A percentile compares a stretch with the other conserved stretches of the same genome.
phyloP scores from a whole-genome alignment of 1,139 yeast species.

The Sugiyamaella sp. region DNA sequence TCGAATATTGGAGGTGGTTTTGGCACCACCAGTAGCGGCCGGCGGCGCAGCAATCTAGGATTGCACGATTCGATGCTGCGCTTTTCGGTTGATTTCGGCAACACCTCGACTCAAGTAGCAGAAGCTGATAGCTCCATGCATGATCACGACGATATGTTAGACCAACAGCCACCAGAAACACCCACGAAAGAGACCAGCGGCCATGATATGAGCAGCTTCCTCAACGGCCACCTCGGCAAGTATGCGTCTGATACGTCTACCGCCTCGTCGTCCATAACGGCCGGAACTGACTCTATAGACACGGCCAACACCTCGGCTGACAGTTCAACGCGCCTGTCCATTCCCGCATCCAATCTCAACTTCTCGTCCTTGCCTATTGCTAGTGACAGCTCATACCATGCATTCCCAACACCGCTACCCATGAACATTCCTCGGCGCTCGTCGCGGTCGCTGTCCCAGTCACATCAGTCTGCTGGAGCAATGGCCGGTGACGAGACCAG shows the following conservation, averaged over 20 bases:
- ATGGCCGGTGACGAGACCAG: constrained; percentile 14
- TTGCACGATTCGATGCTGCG: constrained; percentile 33
- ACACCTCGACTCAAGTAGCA: constrained; percentile 25
- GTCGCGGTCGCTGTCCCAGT: too few relatives aligned
- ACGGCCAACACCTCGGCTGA: constrained; percentile 2
- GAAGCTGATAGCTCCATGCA: constrained; percentile 23
- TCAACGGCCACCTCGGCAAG: not conserved
- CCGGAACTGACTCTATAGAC: constrained; percentile 10
- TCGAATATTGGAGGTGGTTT: constrained; percentile 20
- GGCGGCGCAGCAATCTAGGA: constrained; percentile 28
- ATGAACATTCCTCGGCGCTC: constrained; percentile 24
- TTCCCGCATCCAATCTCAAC: constrained; percentile 7
- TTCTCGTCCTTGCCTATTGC: not conserved
- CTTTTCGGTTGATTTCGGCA: constrained; percentile 31
- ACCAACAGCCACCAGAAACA: constrained; percentile 28
- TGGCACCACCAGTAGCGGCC: constrained; percentile 29
- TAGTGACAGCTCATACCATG: not conserved
- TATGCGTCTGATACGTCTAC: not conserved
- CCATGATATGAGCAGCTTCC: constrained; percentile 7
- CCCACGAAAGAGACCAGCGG: constrained; percentile 30
- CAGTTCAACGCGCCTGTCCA: constrained; percentile 2
- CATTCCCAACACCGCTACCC: constrained; percentile 19
- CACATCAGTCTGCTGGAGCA: constrained; percentile 15
- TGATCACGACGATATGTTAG: constrained; percentile 22
- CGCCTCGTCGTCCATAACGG: not conserved